Base-by-base conservation (phyloP, 2,329 filamentous ascomycete genomes). In the Ilyonectria robusta region DNA sequence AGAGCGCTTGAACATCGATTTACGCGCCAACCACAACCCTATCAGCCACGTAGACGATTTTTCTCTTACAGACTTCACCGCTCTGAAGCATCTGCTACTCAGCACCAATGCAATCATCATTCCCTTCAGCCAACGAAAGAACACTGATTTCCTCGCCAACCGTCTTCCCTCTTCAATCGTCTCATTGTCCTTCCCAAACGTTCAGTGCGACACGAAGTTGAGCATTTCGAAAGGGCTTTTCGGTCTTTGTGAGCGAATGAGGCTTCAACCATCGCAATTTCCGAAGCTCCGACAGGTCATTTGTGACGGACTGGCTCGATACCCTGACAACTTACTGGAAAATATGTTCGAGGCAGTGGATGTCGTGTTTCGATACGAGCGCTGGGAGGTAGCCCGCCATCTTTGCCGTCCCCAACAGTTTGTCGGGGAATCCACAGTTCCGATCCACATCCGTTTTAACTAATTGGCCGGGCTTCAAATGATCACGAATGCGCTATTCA, bases 81-180 rank as follows among this genome's bases (percentile, higher is more conserved):
- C 13, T 7, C 17, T 63, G 46, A 31, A 63, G 26, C 35, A 63
- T 33, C 4, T 63, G 6, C 44, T 53, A 21, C 19, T 63, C 54
- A 59, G 48, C 21, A 35, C 54, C 6, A 33, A 11, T 21, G 11
- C 42, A 21, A 44, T 44, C 7, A 17, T 19, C 3, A 46, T 46
- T n/a, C 42, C 42, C 10, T 10, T 8, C 2, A 10, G 11, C 3
- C 3, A 3, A 9, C 19, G 11, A 5, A 6, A 11, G 1, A 11
- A 46, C 8, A 10, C 11, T 21, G 42, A 46, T 21, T 21, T 11
- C 19, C n/a, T 21, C 9, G 9, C 4, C 4, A 5, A 21, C 4
- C 42, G 8, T 13, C 4, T 46, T 2, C 42, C 42, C 10, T 46
- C 42, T 5, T 46, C 42, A 9, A 23, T 46, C 13, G 9, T 11